phyloP scores from a whole-genome alignment of 257 asterid species.

The Solanum sitiens region DNA sequence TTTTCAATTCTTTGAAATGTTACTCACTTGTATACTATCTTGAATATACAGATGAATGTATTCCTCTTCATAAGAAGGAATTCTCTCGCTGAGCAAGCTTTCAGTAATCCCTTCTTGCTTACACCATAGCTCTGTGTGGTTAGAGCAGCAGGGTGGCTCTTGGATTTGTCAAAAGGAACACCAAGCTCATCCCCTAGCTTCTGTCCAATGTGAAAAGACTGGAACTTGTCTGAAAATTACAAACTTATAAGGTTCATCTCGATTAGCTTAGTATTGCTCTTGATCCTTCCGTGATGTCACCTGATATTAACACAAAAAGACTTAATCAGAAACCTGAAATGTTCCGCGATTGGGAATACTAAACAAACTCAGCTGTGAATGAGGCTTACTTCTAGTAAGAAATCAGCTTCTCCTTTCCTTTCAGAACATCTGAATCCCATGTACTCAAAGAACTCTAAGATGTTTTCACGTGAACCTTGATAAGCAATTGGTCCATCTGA shows the following conservation, averaged over 20 bases:
- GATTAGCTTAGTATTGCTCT: constrained; percentile 33
- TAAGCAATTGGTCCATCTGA: constrained; percentile 45
- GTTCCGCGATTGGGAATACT: background rate
- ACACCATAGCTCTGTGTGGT: background rate
- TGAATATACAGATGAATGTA: constrained; percentile 27
- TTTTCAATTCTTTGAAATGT: background rate
- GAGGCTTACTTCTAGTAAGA: constrained; percentile 44
- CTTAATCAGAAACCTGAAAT: background rate
- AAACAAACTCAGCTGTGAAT: background rate
- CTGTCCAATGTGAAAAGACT: constrained; percentile 4
- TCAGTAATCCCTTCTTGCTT: constrained; percentile 12
- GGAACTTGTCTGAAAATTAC: constrained; percentile 4
- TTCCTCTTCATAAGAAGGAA: constrained; percentile 47
- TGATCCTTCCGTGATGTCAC: constrained; percentile 52
- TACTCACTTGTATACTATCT: constrained; percentile 26
- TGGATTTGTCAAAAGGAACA: constrained; percentile 9
- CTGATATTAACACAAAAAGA: constrained; percentile 10
- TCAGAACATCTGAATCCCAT: constrained; percentile 52
- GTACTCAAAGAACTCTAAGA: constrained; percentile 30
- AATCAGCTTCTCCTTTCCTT: constrained; percentile 62
- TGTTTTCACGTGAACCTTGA: constrained; percentile 35
- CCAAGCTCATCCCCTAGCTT: constrained; percentile 6
- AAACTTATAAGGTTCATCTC: constrained; percentile 20
- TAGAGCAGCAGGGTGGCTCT: constrained; percentile 3
- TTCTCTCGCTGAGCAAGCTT: constrained; percentile 34